A percentile compares a stretch with the other conserved stretches of the same genome.
phyloP scores from a whole-genome alignment of 2,329 filamentous ascomycete genomes.

The Zasmidium cellare region DNA sequence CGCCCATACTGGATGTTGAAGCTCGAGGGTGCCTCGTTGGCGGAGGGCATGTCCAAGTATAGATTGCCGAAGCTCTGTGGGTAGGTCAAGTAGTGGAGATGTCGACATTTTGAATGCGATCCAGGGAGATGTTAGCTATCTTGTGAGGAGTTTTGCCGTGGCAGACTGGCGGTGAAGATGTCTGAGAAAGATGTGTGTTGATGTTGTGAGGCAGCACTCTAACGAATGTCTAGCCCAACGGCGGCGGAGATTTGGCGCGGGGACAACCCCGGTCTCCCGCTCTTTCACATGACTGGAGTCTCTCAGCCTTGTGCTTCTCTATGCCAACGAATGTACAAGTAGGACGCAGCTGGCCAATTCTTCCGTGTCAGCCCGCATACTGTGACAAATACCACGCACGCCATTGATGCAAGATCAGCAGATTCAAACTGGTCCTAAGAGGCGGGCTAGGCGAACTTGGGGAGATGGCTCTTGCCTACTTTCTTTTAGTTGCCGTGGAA shows the following conservation, averaged over 20 bases:
- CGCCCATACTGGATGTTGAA: slow-evolving; percentile 26
- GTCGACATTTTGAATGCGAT: background rate
- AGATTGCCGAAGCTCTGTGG: slow-evolving; percentile 21
- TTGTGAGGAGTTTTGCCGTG: background rate
- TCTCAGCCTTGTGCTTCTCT: no score
- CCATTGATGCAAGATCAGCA: background rate
- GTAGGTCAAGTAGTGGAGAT: slow-evolving; percentile 15
- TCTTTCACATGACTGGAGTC: no score
- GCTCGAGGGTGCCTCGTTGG: slow-evolving; percentile 18
- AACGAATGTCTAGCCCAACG: background rate
- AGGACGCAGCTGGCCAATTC: background rate
- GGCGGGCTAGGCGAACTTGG: background rate
- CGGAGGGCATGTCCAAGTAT: slow-evolving; percentile 20
- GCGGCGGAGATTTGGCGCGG: background rate
- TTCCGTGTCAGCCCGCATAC: no score
- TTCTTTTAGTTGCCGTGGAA: background rate
- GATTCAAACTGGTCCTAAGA: background rate
- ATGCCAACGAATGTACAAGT: no score
- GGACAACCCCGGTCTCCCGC: background rate
- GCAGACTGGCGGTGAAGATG: background rate
- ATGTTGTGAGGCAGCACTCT: background rate
- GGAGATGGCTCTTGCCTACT: background rate
- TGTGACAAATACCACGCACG: background rate
- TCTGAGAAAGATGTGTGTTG: background rate
- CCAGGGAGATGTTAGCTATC: background rate